These are phyloP conservation scores for Aspergillus versicolor DNA, from an alignment of 2,329 filamentous ascomycete genomes.

Conservation along the genomic window DNA sequence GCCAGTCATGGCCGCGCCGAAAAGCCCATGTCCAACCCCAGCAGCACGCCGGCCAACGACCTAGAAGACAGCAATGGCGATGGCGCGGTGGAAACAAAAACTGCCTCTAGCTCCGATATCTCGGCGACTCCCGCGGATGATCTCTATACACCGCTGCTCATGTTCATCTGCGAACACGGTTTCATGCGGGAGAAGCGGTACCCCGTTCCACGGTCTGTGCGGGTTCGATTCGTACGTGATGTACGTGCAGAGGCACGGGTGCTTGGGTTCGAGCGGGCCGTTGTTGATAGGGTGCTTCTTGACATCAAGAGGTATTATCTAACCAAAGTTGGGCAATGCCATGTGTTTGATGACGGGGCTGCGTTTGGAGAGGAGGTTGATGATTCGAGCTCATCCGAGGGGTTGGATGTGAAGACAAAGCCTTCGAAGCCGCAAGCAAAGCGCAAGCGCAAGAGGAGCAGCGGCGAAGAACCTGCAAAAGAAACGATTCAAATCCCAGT, in stretches of 20 bases:
- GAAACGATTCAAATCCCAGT: not conserved
- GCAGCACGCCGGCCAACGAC: not conserved
- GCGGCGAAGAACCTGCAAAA: not conserved
- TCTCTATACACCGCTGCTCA: constrained; percentile 17
- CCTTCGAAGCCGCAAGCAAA: not conserved
- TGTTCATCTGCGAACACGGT: constrained; percentile 18
- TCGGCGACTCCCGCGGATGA: constrained; percentile 10
- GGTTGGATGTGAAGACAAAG: not conserved
- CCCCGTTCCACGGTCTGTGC: constrained; percentile 18
- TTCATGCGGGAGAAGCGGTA: constrained; percentile 19
- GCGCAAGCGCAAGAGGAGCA: constrained; percentile 1
- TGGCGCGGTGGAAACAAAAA: too few species aligned
- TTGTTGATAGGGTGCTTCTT: constrained; percentile 15
- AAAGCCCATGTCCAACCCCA: not conserved
- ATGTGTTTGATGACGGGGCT: not conserved
- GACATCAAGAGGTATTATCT: constrained; percentile 27
- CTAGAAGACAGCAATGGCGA: not conserved
- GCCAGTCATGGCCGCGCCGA: not conserved
- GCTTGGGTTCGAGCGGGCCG: constrained; percentile 17
- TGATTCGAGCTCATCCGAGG: not conserved
- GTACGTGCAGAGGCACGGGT: constrained; percentile 17
- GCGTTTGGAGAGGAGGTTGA: constrained; percentile 26
- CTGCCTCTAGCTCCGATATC: not conserved
- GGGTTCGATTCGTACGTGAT: constrained; percentile 20
- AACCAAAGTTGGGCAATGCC: constrained; percentile 8